Evolutionary conservation across 176 grass and related monocot species (phyloP).

Genomic region (Carex kokanica): DNA sequence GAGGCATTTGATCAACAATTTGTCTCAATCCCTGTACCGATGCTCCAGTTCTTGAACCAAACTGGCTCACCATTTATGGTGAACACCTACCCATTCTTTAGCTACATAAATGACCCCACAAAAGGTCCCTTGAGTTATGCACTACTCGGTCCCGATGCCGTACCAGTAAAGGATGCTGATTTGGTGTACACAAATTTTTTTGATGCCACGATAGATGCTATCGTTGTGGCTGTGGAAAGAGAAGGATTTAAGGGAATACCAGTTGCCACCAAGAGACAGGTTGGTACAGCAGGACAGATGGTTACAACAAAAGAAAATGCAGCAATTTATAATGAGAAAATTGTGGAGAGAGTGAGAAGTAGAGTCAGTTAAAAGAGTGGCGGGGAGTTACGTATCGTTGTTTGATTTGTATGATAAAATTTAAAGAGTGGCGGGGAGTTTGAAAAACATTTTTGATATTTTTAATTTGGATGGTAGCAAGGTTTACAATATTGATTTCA

Average conservation of each 20-base stretch:
- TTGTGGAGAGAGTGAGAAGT: slow-evolving; percentile 37
- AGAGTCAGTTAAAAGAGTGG: no score
- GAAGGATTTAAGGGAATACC: slow-evolving; percentile 40
- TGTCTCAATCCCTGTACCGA: slow-evolving; percentile 44
- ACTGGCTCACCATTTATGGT: slow-evolving; percentile 63
- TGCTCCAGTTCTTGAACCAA: slow-evolving; percentile 54
- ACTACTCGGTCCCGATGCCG: slow-evolving; percentile 26
- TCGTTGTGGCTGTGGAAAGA: slow-evolving; percentile 50
- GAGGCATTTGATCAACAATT: slow-evolving; percentile 44
- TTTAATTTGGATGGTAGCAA: no score
- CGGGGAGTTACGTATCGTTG: no score
- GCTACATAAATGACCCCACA: slow-evolving; percentile 46
- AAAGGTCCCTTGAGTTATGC: slow-evolving; percentile 53
- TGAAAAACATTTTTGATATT: no score
- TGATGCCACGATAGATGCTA: slow-evolving; percentile 59
- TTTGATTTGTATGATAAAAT: no score
- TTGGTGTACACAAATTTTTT: slow-evolving; percentile 51
- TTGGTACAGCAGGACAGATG: slow-evolving; percentile 51
- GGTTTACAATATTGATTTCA: no score
- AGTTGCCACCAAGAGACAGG: slow-evolving; percentile 53
- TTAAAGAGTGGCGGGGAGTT: no score
- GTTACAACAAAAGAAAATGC: slow-evolving; percentile 52
- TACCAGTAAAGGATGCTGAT: slow-evolving; percentile 36
- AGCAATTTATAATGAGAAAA: slow-evolving; percentile 45
- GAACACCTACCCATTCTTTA: slow-evolving; percentile 76